Evolutionary conservation across 2,329 filamentous ascomycete genomes (phyloP).

Genomic region (Colletotrichum higginsianum): DNA sequence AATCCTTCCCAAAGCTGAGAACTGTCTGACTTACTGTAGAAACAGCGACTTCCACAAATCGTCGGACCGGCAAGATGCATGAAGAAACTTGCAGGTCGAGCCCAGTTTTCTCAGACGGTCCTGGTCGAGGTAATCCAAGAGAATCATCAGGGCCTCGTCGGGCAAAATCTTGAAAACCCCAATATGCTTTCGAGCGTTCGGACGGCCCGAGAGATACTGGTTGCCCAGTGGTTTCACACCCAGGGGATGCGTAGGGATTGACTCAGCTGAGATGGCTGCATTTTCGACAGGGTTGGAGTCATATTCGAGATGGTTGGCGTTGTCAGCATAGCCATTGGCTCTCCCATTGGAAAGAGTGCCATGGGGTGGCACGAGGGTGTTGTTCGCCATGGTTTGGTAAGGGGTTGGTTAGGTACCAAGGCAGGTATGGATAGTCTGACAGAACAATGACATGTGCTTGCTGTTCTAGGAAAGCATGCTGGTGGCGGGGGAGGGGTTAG

Average conservation of each 20-base stretch:
- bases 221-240: constrained; percentile 92
- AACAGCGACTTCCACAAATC: constrained; percentile 92
- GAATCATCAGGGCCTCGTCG: constrained; percentile 83
- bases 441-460: constrained; percentile 34
- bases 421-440: background rate
- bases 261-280: constrained; percentile 49
- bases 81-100: constrained; percentile 86
- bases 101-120: constrained; percentile 76
- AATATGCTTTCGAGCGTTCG: constrained; percentile 76
- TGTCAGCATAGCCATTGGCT: constrained; percentile 14
- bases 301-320: constrained; percentile 31
- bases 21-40: constrained; percentile 78
- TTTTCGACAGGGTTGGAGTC: constrained; percentile 36
- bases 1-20: background rate
- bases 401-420: background rate
- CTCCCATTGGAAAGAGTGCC: constrained; percentile 29
- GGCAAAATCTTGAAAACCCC: constrained; percentile 79
- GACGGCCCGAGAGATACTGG: constrained; percentile 75
- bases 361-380: constrained; percentile 16
- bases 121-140: constrained; percentile 83
- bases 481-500: constrained; percentile 17
- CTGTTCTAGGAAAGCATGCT: constrained; percentile 15
- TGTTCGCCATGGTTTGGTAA: constrained; percentile 30
- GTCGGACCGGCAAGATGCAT: constrained; percentile 86
- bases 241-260: constrained; percentile 84